Conservation (phyloP, 225 moss, liverwort and hornwort genomes). For the Marchantia polymorpha region DNA sequence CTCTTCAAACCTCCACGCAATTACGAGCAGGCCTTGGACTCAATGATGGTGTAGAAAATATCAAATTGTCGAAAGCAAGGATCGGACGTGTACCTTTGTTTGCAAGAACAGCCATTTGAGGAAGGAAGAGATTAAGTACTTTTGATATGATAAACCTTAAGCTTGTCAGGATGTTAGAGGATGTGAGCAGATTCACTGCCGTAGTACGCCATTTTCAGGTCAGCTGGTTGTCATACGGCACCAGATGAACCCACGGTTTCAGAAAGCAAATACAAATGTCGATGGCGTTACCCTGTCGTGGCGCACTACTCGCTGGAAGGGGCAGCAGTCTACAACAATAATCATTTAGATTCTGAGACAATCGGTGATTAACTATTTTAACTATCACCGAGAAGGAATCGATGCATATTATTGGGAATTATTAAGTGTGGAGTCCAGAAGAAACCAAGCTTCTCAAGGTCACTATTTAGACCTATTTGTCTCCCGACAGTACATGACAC, state of each 20-base stretch:
- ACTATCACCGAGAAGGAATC: too few species aligned
- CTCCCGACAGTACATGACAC: too few species aligned
- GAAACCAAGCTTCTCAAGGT: too few species aligned
- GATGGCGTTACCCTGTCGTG: too few species aligned
- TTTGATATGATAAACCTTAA: not conserved
- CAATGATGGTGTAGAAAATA: not conserved
- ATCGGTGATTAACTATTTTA: too few species aligned
- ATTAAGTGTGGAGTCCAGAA: too few species aligned
- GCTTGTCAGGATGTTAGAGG: not conserved
- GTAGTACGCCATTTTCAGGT: not conserved
- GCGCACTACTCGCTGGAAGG: too few species aligned
- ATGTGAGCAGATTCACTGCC: not conserved
- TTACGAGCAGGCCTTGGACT: not conserved
- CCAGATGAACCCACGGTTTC: not conserved
- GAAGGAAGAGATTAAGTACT: not conserved
- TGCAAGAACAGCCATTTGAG: not conserved
- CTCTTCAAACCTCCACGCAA: not conserved
- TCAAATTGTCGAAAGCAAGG: not conserved
- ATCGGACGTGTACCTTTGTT: not conserved
- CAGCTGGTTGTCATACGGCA: not conserved
- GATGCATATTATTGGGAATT: too few species aligned
- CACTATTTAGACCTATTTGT: too few species aligned
- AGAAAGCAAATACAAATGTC: not conserved
- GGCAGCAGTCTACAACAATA: too few species aligned
- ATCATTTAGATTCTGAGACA: too few species aligned